These are phyloP conservation scores for Penicillium turbatum DNA, from an alignment of 495 filamentous ascomycete species.

Conservation along the genomic window DNA sequence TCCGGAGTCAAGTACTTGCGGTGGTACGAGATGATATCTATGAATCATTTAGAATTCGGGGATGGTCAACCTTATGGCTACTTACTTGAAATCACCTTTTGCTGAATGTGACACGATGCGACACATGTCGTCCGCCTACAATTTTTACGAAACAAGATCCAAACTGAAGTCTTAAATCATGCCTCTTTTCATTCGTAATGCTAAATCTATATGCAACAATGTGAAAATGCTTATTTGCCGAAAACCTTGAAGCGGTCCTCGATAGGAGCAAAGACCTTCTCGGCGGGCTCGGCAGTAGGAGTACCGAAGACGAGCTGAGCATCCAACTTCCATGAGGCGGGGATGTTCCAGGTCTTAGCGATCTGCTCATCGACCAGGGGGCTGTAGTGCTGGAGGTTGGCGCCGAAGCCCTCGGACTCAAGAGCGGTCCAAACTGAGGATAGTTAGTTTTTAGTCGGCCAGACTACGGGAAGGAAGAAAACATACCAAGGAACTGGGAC, in stretches of 20 bases:
- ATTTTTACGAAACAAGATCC: too few relatives aligned
- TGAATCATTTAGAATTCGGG: too few relatives aligned
- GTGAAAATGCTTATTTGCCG: slow-evolving; percentile 26
- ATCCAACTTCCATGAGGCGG: slow-evolving; percentile 43
- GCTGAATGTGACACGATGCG: too few relatives aligned
- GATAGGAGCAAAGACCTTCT: slow-evolving; percentile 38
- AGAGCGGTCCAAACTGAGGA: slow-evolving; percentile 47
- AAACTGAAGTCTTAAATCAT: background rate
- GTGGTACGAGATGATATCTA: too few relatives aligned
- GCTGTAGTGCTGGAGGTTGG: slow-evolving; percentile 55
- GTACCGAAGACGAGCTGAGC: slow-evolving; percentile 51
- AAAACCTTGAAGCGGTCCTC: slow-evolving; percentile 44
- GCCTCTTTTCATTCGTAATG: slow-evolving; percentile 8
- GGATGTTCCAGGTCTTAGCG: slow-evolving; percentile 40
- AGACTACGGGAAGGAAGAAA: background rate
- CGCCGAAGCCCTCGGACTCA: slow-evolving; percentile 46
- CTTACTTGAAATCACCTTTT: too few relatives aligned
- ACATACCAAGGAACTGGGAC: slow-evolving; percentile 46
- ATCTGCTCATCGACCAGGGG: slow-evolving; percentile 45
- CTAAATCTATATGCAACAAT: background rate
- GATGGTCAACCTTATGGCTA: too few relatives aligned
- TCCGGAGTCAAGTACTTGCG: too few relatives aligned
- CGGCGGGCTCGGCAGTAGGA: slow-evolving; percentile 29
- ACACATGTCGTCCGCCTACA: too few relatives aligned
- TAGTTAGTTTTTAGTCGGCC: slow-evolving; percentile 1